These are phyloP conservation scores for Sutorius australiensis DNA, from an alignment of 768 basidiomycete species.

Conservation along the genomic window DNA sequence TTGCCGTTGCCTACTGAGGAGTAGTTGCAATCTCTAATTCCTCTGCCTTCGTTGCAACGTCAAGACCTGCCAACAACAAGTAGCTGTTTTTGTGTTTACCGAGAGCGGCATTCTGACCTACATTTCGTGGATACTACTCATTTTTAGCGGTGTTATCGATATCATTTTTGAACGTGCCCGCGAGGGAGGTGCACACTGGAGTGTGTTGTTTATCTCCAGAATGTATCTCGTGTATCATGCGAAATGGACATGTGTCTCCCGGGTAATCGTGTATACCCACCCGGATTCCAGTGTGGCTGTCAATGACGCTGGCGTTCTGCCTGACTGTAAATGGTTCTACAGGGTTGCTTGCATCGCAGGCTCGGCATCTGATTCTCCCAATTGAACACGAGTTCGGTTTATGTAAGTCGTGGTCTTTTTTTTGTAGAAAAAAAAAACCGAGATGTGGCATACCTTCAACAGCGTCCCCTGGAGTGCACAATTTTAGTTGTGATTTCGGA, in stretches of 20 bases:
- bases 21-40: constrained; percentile 9
- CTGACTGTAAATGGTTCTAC: neutral
- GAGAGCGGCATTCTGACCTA: constrained; percentile 13
- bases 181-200: constrained; percentile 19
- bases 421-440: neutral
- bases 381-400: neutral
- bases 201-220: constrained; percentile 18
- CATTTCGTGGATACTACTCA: neutral
- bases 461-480: constrained; percentile 10
- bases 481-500: constrained; percentile 21
- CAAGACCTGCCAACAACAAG: constrained; percentile 11
- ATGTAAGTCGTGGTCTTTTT: neutral
- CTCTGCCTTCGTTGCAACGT: constrained; percentile 22
- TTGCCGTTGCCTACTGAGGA: constrained; percentile 25
- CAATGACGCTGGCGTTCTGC: constrained; percentile 4
- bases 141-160: constrained; percentile 13
- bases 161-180: constrained; percentile 6
- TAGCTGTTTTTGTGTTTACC: neutral
- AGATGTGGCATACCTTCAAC: neutral
- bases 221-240: constrained; percentile 1
- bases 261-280: neutral
- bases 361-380: neutral
- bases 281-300: constrained; percentile 1
- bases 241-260: constrained; percentile 3
- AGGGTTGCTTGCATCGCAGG: constrained; percentile 9